Conservation (phyloP, 2,329 filamentous ascomycete species). For the Diplodia intermedia region DNA sequence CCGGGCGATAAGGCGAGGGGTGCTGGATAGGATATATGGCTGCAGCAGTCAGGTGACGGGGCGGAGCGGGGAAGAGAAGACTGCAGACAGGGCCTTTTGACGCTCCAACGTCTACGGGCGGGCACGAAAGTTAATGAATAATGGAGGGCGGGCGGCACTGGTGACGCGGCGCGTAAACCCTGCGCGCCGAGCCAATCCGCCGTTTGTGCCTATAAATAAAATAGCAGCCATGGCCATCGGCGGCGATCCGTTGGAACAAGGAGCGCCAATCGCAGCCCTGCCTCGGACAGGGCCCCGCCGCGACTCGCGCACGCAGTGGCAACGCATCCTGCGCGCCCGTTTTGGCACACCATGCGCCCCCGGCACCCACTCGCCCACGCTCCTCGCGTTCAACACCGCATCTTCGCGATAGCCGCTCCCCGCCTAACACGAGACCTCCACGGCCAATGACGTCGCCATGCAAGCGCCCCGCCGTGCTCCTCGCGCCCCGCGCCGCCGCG, state of each 20-base stretch:
- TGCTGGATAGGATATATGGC: constrained; percentile 22
- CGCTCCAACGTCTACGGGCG: constrained; percentile 9
- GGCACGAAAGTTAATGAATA: constrained; percentile 30
- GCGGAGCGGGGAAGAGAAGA: constrained; percentile 15
- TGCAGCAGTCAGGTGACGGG: constrained; percentile 24
- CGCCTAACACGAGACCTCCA: constrained; percentile 13
- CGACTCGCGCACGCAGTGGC: constrained; percentile 27
- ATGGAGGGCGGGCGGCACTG: constrained; percentile 24
- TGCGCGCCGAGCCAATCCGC: constrained; percentile 26
- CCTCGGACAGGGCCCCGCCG: constrained; percentile 9
- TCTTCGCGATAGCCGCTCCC: constrained; percentile 18
- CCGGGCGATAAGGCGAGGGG: constrained; percentile 16
- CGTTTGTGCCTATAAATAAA: constrained; percentile 23
- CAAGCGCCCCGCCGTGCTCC: not conserved
- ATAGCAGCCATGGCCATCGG: constrained; percentile 1
- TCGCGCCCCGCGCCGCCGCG: constrained; percentile 21
- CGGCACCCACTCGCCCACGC: constrained; percentile 13
- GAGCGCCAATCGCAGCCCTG: constrained; percentile 28
- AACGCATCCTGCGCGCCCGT: constrained; percentile 31
- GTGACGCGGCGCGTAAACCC: constrained; percentile 31
- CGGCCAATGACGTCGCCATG: constrained; percentile 27
- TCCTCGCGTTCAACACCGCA: constrained; percentile 20
- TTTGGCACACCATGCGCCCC: constrained; percentile 21
- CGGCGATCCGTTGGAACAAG: constrained; percentile 29
- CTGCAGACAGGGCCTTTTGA: constrained; percentile 3